A percentile compares a stretch with the other conserved stretches of the same genome.
phyloP scores from a whole-genome alignment of 768 basidiomycete genomes.

The Trametopsis cervina region DNA sequence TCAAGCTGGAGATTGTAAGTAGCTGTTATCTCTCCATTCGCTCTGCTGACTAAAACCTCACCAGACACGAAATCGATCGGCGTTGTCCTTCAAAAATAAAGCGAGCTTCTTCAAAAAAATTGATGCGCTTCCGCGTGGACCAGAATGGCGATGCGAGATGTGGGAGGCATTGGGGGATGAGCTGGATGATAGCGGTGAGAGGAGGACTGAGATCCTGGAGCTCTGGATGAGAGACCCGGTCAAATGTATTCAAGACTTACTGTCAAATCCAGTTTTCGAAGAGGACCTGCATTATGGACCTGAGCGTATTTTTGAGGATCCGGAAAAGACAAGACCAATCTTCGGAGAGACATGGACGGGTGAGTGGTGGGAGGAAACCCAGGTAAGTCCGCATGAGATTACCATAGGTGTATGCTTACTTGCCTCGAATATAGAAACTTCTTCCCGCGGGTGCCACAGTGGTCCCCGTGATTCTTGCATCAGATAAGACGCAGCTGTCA shows the following conservation, averaged over 20 bases:
- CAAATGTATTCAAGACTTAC: constrained; percentile 21
- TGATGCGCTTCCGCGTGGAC: constrained; percentile 17
- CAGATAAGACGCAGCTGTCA: constrained; percentile 25
- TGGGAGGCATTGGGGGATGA: constrained; percentile 11
- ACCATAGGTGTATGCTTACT: too few species aligned
- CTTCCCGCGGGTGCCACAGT: constrained; percentile 22
- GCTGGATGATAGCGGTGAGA: constrained; percentile 12
- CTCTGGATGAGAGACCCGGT: constrained; percentile 21
- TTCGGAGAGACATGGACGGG: constrained; percentile 19
- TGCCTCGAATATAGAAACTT: constrained; percentile 6
- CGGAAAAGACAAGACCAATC: constrained; percentile 2
- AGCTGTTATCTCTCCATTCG: neutral
- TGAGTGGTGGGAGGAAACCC: constrained; percentile 21
- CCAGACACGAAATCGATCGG: constrained; percentile 8
- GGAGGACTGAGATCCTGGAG: constrained; percentile 13
- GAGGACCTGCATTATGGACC: constrained; percentile 23
- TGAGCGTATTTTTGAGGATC: constrained; percentile 7
- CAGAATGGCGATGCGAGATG: constrained; percentile 20
- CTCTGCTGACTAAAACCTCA: neutral
- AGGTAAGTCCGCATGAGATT: too few species aligned
- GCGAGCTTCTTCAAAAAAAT: constrained; percentile 16
- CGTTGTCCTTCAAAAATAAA: constrained; percentile 17
- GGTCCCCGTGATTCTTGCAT: constrained; percentile 22
- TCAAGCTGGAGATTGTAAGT: constrained; percentile 15
- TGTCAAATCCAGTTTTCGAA: constrained; percentile 23